A percentile compares a stretch with the other conserved stretches of the same genome.
phyloP scores from a whole-genome alignment of 2,329 filamentous ascomycete species.

The Dactylellina haptotyla region DNA sequence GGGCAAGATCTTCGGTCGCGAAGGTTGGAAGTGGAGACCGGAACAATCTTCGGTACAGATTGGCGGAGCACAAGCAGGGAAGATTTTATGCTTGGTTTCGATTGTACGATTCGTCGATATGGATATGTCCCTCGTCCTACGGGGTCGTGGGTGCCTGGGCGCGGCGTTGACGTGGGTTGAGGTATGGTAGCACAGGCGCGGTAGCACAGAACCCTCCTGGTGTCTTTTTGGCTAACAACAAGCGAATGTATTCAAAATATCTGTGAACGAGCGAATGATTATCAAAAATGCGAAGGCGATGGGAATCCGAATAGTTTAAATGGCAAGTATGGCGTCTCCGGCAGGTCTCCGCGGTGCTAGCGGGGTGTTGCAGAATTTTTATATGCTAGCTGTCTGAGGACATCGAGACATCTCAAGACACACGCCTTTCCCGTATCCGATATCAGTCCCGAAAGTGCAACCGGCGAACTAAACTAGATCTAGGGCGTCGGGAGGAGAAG shows the following conservation, averaged over 20 bases:
- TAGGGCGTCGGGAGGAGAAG: too few species aligned
- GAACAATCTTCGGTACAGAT: not conserved
- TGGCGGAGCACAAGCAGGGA: not conserved
- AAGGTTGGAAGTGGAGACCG: not conserved
- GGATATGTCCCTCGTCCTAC: not conserved
- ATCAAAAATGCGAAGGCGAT: not conserved
- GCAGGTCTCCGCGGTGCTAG: not conserved
- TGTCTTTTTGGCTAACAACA: too few species aligned
- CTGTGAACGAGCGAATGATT: not conserved
- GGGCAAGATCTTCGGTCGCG: not conserved
- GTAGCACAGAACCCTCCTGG: too few species aligned
- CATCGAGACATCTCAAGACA: not conserved
- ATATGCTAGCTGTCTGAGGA: not conserved
- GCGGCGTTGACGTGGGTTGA: too few species aligned
- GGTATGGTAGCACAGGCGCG: too few species aligned
- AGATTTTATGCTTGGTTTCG: not conserved
- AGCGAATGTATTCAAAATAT: not conserved
- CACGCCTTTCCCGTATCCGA: not conserved
- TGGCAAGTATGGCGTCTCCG: not conserved
- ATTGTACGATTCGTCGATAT: not conserved
- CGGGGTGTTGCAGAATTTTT: conserved; percentile 6
- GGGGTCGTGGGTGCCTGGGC: not conserved
- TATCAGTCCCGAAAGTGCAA: conserved; percentile 29
- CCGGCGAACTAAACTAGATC: not conserved
- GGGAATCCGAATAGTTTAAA: not conserved